Evolutionary conservation across 176 grass and related monocot genomes (phyloP), one percentile per base, ranked within the genome.

Genomic region (Bothriochloa decipiens): DNA sequence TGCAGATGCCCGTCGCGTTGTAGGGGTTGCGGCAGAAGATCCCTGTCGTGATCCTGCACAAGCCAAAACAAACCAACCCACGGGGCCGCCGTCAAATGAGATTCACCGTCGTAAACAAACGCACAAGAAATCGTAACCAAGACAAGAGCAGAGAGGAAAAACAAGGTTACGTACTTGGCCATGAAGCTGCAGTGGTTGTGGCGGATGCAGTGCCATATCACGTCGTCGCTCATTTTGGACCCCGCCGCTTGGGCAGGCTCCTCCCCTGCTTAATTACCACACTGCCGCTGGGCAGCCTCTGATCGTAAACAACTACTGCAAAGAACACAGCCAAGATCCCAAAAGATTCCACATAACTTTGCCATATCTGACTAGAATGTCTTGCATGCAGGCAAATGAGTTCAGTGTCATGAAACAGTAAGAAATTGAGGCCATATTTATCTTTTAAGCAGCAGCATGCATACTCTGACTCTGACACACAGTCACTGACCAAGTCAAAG

Each of bases 151-250:
- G 14, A 15, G 18, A 57, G n/a, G 47, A 1, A 41, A 22, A 11
- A 15, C 15, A 33, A 32, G 1, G 57, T 4, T 7, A 65, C n/a
- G 0, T 83, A 98, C 96, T 98, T 98, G 60, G 89, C 66, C 96
- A 98, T 98, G 86, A 80, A 98, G 81, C 93, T 95, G 87, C 96
- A 98, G 88, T 98, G 96, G 70, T 91, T 92, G 91, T 98, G 93
- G 81, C 89, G 90, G 89, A 95, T 95, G 45, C 92, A 90, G 52
- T 95, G 87, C 96, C 93, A 95, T 95, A 98, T 94, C 78, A 98
- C 85, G 47, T 98, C 96, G 88, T 98, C 93, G 83, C 88, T 94
- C 89, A 90, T 90, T 65, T 75, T 87, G 12, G 68, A 83, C 4
- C 12, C 29, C 45, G 46, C 60, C 27, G 35, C 65, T 12, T 41